Conservation (phyloP, 495 filamentous ascomycete species). For the Parachaetomium inaequale region DNA sequence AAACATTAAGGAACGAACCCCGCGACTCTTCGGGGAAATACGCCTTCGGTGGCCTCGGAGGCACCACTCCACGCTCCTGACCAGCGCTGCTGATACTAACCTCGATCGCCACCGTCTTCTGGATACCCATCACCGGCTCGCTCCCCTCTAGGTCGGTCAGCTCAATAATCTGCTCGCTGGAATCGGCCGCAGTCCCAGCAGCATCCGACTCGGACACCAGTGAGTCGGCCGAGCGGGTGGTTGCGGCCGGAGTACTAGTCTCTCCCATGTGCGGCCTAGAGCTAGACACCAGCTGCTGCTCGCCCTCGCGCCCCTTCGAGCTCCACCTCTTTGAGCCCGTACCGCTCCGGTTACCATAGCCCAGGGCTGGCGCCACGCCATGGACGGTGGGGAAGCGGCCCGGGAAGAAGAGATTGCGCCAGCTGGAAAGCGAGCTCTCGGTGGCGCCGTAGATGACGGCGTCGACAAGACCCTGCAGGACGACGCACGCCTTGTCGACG, state of each 20-base stretch:
- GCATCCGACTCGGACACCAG: neutral
- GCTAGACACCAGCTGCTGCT: neutral
- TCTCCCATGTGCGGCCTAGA: neutral
- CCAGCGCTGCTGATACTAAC: neutral
- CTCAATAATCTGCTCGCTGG: neutral
- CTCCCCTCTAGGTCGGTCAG: neutral
- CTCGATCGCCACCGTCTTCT: neutral
- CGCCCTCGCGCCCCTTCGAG: neutral
- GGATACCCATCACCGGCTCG: neutral
- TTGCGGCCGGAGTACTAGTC: neutral
- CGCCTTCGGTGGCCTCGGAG: neutral
- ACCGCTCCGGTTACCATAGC: neutral
- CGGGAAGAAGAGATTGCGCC: slow-evolving; percentile 23
- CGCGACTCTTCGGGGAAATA: neutral
- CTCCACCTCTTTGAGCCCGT: neutral
- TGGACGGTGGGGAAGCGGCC: neutral
- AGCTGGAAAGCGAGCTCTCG: slow-evolving; percentile 28
- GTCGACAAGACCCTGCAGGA: slow-evolving; percentile 44
- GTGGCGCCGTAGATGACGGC: slow-evolving; percentile 45
- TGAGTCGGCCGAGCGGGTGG: neutral
- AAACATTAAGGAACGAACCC: neutral
- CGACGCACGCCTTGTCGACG: slow-evolving; percentile 45
- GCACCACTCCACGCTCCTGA: neutral
- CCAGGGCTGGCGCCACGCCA: neutral
- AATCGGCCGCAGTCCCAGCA: neutral